Evolutionary conservation across 345 rosid species (phyloP), one percentile per base, ranked within the genome.

Genomic region (Eucalyptus dawsonii): DNA sequence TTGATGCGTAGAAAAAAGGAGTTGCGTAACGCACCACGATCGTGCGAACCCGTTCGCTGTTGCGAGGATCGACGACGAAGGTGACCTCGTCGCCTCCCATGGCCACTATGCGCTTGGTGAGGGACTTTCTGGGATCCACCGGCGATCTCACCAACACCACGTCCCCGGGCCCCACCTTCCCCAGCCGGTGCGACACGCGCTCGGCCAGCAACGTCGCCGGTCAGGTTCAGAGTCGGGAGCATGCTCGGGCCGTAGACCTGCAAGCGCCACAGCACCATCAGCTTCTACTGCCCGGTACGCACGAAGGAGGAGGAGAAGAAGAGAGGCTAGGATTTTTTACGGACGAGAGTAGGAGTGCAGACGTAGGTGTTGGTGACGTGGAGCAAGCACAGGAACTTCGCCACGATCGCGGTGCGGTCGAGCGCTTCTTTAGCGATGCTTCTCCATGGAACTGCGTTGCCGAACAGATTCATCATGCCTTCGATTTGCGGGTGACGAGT

Each of bases 211-310:
- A 87, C 95, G 90, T 96, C 98, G 8, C 98, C 98, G 6, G 94
- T 90, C 14, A 93, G 91, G 89, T 95, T 95, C 90, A 96, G 93
- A 50, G 98, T 95, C 42, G 98, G 98, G 72, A 96, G 94, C 98
- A 96, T 96, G 90, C 98, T 96, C 10, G 96, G 95, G 11, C 97
- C 98, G 65, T 91, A 93, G 67, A 95, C 97, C 98, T 96, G 94
- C 89, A 91, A 87, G 62, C 89, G 83, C 72, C 86, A 50, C 72
- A 89, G 51, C 69, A 37, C 89, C 25, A 7, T n/a, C 16, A 80
- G 12, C 25, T 80, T 50, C 62, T 15, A 45, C 11, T 44, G 31
- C 56, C 6, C 21, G 25, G 25, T 50, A 60, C 76, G 9, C 50
- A 53, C 7, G 47, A 40, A 76, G 83, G 11, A 34, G 81, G 11